Base-by-base conservation (phyloP, 176 grass and related monocot genomes). In the Zea luxurians region DNA sequence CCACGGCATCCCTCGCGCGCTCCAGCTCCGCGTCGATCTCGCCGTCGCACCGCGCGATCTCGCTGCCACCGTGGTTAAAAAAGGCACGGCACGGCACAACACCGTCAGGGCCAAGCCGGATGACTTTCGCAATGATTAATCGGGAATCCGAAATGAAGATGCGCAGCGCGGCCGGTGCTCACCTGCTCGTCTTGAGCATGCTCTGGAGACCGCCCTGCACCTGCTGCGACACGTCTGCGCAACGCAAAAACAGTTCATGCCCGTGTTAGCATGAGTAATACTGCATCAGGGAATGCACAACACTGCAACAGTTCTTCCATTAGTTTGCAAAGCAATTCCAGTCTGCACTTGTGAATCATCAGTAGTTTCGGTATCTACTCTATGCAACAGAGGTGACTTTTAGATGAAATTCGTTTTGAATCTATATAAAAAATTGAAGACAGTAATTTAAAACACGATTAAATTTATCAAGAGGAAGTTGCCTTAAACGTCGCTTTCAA, bases 151-250 rank as follows among this genome's bases (percentile, higher is more conserved):
- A 4, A 41, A 62, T 2, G 41, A 64, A 12, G 38, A 27, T 47
- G 41, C 4, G 59, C 18, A 34, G 43, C n/a, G 11, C 34, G 10
- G 54, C 4, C 45, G 45, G 13, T 70, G 71, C 68, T 60, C 27
- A 90, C 91, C 82, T 85, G 53, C 87, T 85, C 91, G 94, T 90
- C 83, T 97, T 97, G 73, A 97, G 80, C 95, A 94, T 91, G 83
- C 43, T 80, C 66, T 97, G 85, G 44, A 97, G 82, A 42, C 77
- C 85, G 17, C 69, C 74, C 71, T 92, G 91, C 69, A 97, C 80
- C 87, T 92, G 95, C 76, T 92, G 83, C 76, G 91, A 97, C 55
- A 91, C 48, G 43, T 97, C 95, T 97, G 95, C 81, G 11, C 27
- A 78, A 45, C 10, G 20, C 27, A 1, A 70, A 8, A 6, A 68